phyloP scores from a whole-genome alignment of 768 basidiomycete genomes.

The Tricholoma bakamatsutake region DNA sequence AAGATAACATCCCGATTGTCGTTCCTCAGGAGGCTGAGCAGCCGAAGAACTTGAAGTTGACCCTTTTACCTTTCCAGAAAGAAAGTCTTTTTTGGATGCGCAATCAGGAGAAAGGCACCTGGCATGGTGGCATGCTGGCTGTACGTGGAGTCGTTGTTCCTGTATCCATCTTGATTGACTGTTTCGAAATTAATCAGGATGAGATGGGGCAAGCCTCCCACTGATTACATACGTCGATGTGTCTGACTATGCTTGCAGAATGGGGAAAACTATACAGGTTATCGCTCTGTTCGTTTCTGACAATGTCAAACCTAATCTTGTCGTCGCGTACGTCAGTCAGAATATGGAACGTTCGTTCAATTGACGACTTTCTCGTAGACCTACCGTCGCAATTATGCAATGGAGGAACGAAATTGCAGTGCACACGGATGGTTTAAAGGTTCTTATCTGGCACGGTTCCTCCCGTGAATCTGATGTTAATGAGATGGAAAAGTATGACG shows the following conservation, averaged over 20 bases:
- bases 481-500: conserved; percentile 79
- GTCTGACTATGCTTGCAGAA: conserved; percentile 35
- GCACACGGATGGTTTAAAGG: conserved; percentile 79
- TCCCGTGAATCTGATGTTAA: conserved; percentile 60
- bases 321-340: conserved; percentile 71
- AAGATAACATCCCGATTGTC: conserved; percentile 52
- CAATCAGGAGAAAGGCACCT: conserved; percentile 81
- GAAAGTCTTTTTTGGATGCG: conserved; percentile 97
- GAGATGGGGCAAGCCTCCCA: conserved; percentile 74
- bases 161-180: neutral
- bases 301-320: conserved; percentile 74
- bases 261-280: conserved; percentile 97
- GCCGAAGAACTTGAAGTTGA: conserved; percentile 77
- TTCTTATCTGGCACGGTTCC: conserved; percentile 89
- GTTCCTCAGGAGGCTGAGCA: conserved; percentile 70
- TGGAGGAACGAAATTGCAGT: conserved; percentile 92
- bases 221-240: neutral
- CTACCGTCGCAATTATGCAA: conserved; percentile 60
- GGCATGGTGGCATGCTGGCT: conserved; percentile 91
- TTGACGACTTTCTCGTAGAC: conserved; percentile 23
- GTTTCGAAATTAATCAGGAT: conserved; percentile 43
- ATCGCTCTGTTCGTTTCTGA: conserved; percentile 86
- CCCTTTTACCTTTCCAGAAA: conserved; percentile 88
- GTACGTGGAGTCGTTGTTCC: conserved; percentile 36
- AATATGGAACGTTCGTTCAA: conserved; percentile 48